Evolutionary conservation across 2,329 filamentous ascomycete species (phyloP).

Genomic region (Fusarium illudens): DNA sequence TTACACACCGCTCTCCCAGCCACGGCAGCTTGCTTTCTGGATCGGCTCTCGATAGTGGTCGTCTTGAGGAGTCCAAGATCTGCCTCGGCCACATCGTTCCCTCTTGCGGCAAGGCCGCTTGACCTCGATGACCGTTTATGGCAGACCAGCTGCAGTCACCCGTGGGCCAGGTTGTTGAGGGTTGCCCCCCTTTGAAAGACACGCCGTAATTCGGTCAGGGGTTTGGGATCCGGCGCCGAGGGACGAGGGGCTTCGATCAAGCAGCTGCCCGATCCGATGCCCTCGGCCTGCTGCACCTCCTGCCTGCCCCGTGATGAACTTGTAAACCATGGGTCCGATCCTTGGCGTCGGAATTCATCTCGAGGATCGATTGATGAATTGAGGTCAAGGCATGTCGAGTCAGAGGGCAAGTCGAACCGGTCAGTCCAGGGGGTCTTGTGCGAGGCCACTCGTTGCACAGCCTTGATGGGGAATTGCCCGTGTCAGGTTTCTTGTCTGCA

Average conservation of each 20-base stretch:
- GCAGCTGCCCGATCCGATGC: neutral
- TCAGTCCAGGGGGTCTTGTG: neutral
- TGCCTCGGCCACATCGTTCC: neutral
- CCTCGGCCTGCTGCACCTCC: neutral
- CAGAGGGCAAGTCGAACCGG: constrained; percentile 24
- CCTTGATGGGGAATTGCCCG: neutral
- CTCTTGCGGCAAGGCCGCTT: neutral
- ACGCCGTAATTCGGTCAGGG: neutral
- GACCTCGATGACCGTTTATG: neutral
- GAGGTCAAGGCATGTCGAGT: neutral
- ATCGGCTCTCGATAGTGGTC: neutral
- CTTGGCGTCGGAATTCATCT: neutral
- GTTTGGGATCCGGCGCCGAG: neutral
- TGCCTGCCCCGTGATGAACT: neutral
- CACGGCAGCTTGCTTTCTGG: neutral
- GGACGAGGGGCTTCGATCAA: constrained; percentile 3
- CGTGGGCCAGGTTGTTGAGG: neutral
- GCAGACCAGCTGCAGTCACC: neutral
- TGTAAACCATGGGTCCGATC: neutral
- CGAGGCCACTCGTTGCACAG: neutral
- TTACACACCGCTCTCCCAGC: neutral
- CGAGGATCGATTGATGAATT: neutral
- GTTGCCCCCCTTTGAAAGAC: neutral
- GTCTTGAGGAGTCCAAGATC: neutral
- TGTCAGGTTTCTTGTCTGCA: neutral